Evolutionary conservation across 768 basidiomycete species (phyloP), one percentile per base, ranked within the genome.

Genomic region (Lactarius hengduanensis): DNA sequence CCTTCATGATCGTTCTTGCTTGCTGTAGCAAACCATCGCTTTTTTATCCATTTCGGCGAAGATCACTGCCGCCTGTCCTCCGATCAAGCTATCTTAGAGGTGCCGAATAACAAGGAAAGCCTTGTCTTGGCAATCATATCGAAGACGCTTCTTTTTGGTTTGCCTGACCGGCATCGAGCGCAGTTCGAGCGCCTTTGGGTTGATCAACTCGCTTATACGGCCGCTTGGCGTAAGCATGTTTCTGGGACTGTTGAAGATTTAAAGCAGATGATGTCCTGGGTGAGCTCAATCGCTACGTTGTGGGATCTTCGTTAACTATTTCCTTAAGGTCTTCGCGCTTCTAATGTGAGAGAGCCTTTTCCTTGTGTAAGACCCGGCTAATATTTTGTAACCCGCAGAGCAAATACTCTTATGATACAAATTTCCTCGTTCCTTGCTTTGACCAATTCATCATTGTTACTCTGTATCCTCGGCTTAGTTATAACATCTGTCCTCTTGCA

Each of bases 351-450:
- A 53, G 50, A 53, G 13, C 50, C 50, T 53, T 53, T 8, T 9
- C n/a, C 22, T 22, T 15, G 13, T n/a, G 26, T 13, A 28, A 26
- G 50, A 13, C 50, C 22, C 22, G 22, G 22, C 50, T 53, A n/a
- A 53, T 26, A 1, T 15, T 53, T 26, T 50, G 47, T 3, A 5
- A 50, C 22, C 13, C 7, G 54, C 58, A 67, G 66, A 38, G 50
- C 34, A 13, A 67, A 67, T 50, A n/a, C 40, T 41, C 43, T 67
- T 5, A 59, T 63, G 20, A 38, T 63, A 0, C 62, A 40, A 30
- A 47, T 32, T 1, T 16, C 53, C 18, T 26, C 53, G 26, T 28
- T 22, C 8, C 34, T 26, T 2, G n/a, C n/a, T 5, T 38, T 67
- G 53, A 60, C 36, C 30, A 56, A 67, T 9, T 30, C 58, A 16